Evolutionary conservation across 2,329 filamentous ascomycete genomes (phyloP).

Genomic region (Bipolaris victoriae): DNA sequence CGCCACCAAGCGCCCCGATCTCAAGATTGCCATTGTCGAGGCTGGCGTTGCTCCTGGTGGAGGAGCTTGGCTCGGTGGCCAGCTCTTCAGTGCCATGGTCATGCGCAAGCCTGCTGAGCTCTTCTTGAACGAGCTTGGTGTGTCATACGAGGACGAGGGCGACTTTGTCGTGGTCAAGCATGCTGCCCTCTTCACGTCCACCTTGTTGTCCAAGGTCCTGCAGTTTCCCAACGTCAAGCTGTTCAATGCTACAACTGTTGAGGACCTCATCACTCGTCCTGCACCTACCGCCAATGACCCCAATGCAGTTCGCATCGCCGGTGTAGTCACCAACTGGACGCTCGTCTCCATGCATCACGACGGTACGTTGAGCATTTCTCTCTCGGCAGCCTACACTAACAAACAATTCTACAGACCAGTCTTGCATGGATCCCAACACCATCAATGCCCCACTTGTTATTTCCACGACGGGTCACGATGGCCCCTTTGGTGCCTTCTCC

Average conservation of each 20-base stretch:
- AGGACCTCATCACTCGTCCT: conserved; percentile 87
- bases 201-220: conserved; percentile 81
- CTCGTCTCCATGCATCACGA: conserved; percentile 71
- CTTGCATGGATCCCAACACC: conserved; percentile 96
- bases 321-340: conserved; percentile 96
- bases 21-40: conserved; percentile 91
- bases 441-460: conserved; percentile 91
- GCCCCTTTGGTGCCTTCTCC: conserved; percentile 86
- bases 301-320: conserved; percentile 73
- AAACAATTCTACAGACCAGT: conserved; percentile 70
- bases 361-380: conserved; percentile 16
- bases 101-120: conserved; percentile 91
- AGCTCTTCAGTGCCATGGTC: conserved; percentile 94
- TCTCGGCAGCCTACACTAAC: conserved; percentile 12
- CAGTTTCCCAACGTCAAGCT: conserved; percentile 90
- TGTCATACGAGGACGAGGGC: conserved; percentile 87
- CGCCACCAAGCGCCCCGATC: conserved; percentile 80
- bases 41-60: conserved; percentile 83
- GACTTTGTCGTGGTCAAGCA: conserved; percentile 93
- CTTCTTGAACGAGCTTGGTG: conserved; percentile 80
- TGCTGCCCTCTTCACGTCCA: conserved; percentile 89
- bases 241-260: conserved; percentile 92
- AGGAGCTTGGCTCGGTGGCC: conserved; percentile 90
- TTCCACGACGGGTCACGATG: conserved; percentile 90
- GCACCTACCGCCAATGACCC: conserved; percentile 48